Conservation (phyloP, 805 yeast species). For the Barnettozyma populi region DNA sequence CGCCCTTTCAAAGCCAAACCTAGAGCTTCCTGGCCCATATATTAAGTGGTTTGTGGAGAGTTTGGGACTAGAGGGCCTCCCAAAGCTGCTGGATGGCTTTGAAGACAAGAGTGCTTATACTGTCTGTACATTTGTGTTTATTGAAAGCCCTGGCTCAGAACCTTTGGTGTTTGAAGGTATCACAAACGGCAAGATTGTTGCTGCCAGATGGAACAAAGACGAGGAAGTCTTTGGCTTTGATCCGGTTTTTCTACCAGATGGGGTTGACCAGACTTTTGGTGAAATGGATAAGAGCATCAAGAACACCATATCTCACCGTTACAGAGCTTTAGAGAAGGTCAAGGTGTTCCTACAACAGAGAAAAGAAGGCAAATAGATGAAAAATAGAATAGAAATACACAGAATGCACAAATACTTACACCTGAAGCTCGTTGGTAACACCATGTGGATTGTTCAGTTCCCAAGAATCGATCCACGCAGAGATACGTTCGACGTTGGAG, state of each 20-base stretch:
- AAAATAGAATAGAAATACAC: background rate
- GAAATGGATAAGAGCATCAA: conserved; percentile 77
- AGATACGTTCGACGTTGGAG: conserved; percentile 71
- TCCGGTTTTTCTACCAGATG: conserved; percentile 80
- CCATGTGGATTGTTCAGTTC: conserved; percentile 56
- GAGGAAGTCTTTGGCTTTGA: conserved; percentile 86
- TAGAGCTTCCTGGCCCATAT: conserved; percentile 86
- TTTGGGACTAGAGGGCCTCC: conserved; percentile 72
- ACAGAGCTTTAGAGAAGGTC: conserved; percentile 71
- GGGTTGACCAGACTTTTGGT: conserved; percentile 73
- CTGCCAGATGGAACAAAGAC: conserved; percentile 56
- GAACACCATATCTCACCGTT: conserved; percentile 84
- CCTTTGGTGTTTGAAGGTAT: conserved; percentile 81
- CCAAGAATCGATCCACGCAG: conserved; percentile 77
- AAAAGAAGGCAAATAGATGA: conserved; percentile 14
- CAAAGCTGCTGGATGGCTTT: conserved; percentile 72
- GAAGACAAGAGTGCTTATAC: conserved; percentile 85
- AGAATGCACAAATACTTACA: conserved; percentile 9
- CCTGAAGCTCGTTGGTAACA: conserved; percentile 41
- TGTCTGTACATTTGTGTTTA: conserved; percentile 86
- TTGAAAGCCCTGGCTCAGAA: conserved; percentile 71
- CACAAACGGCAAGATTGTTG: conserved; percentile 76
- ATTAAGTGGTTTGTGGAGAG: conserved; percentile 84
- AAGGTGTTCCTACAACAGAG: conserved; percentile 43
- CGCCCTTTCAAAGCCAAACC: conserved; percentile 54